Percentiles rank a stretch among this genome's conserved stretches.
Conservation (phyloP, 306 rosid genomes). For the Lablab purpureus region DNA sequence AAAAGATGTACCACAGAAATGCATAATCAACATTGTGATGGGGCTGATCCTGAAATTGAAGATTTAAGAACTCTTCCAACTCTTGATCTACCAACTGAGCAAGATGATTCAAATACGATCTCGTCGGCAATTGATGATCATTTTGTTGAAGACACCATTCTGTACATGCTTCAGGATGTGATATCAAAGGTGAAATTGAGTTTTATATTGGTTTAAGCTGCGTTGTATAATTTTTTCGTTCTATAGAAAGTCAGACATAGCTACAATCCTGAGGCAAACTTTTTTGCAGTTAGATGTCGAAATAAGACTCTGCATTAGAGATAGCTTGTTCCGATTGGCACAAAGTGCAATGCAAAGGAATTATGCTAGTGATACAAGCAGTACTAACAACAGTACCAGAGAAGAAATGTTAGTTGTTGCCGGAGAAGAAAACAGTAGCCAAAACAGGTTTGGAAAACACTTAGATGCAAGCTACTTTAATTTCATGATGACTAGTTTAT, state of each 20-base stretch:
- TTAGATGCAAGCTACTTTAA: background rate
- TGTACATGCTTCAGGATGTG: conserved; percentile 71
- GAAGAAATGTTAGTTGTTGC: conserved; percentile 57
- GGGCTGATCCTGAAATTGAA: conserved; percentile 57
- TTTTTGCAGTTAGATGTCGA: conserved; percentile 74
- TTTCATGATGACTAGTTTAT: conserved; percentile 18
- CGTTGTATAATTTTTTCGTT: conserved; percentile 37
- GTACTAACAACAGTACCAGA: conserved; percentile 59
- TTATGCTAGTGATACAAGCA: conserved; percentile 61
- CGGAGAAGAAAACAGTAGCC: conserved; percentile 56
- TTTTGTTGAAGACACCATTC: conserved; percentile 65
- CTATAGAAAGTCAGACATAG: conserved; percentile 44
- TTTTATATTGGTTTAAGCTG: conserved; percentile 40
- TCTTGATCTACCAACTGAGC: conserved; percentile 58
- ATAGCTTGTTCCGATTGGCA: conserved; percentile 88
- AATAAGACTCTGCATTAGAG: conserved; percentile 71
- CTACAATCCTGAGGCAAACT: conserved; percentile 51
- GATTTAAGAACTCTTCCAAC: conserved; percentile 57
- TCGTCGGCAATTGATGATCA: conserved; percentile 55
- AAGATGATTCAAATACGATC: conserved; percentile 68
- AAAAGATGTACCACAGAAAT: conserved; percentile 53
- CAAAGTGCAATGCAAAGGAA: conserved; percentile 76
- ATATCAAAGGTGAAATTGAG: conserved; percentile 66
- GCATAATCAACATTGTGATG: conserved; percentile 56
- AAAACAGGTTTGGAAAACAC: conserved; percentile 56